A percentile compares a stretch with the other conserved stretches of the same genome.
These are phyloP conservation scores for Phellopilus nigrolimitatus DNA, from an alignment of 1,284 basidiomycete genomes.

Conservation along the genomic window DNA sequence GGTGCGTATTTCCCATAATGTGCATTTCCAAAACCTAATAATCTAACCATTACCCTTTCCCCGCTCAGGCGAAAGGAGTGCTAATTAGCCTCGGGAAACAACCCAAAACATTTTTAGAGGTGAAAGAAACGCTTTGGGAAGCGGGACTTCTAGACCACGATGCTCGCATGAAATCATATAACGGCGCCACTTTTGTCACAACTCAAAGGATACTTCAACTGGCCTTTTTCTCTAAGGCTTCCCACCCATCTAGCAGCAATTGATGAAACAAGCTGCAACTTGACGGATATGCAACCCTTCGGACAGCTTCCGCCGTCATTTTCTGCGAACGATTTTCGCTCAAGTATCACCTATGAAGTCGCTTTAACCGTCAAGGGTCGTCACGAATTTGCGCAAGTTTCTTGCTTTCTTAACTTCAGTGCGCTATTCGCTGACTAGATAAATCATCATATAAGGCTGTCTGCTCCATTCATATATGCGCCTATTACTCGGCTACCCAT, in stretches of 20 bases:
- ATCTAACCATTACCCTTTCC: too few relatives aligned
- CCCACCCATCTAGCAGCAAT: background rate
- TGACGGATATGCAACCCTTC: background rate
- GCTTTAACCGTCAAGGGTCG: constrained; percentile 7
- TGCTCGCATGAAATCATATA: background rate
- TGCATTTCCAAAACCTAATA: background rate
- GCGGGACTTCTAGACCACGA: background rate
- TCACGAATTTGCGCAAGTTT: constrained; percentile 1
- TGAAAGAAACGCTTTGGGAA: background rate
- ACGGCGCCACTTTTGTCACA: background rate
- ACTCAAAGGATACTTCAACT: constrained; percentile 11
- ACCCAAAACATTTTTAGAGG: background rate
- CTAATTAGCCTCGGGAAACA: background rate
- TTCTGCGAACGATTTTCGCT: background rate
- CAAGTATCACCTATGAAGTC: constrained; percentile 8
- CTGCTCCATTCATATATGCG: constrained; percentile 4
- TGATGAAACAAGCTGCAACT: background rate
- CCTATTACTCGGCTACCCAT: constrained; percentile 4
- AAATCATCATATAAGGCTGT: constrained; percentile 6
- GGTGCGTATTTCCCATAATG: background rate
- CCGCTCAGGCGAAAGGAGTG: constrained; percentile 2
- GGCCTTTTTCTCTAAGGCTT: constrained; percentile 10
- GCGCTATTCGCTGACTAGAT: background rate
- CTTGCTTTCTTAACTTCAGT: too few relatives aligned
- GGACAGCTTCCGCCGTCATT: constrained; percentile 10